These are phyloP conservation scores for Lasiosphaeria hispida DNA, from an alignment of 495 filamentous ascomycete genomes.

Conservation along the genomic window DNA sequence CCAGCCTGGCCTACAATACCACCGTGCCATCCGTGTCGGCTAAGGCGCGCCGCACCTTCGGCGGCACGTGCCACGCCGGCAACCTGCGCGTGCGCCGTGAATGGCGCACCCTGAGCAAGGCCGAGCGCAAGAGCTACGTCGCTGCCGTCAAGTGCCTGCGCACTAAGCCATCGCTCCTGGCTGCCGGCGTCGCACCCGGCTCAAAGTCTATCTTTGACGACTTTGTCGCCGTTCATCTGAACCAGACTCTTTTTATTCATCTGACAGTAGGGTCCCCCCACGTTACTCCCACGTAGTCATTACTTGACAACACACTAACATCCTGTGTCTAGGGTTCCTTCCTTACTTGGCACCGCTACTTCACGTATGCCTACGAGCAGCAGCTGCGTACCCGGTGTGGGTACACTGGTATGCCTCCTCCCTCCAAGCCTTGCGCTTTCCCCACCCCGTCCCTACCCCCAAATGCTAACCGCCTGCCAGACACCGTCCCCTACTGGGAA, in stretches of 20 bases:
- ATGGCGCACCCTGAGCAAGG: constrained; percentile 5
- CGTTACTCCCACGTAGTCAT: neutral
- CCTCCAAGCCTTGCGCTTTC: neutral
- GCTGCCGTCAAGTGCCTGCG: constrained; percentile 65
- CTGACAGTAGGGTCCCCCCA: constrained; percentile 37
- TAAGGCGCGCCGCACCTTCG: constrained; percentile 1
- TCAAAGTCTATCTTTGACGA: constrained; percentile 54
- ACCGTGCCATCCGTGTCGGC: neutral
- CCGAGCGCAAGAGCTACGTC: constrained; percentile 57
- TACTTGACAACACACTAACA: neutral
- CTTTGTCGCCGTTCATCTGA: constrained; percentile 66
- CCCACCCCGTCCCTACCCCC: no score
- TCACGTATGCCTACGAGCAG: constrained; percentile 60
- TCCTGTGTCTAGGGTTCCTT: constrained; percentile 52
- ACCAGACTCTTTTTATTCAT: constrained; percentile 60
- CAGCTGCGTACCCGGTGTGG: constrained; percentile 64
- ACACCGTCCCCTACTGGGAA: constrained; percentile 56
- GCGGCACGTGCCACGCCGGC: neutral
- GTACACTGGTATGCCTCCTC: constrained; percentile 49
- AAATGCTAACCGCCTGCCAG: constrained; percentile 6
- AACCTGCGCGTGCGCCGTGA: constrained; percentile 1
- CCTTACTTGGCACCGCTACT: constrained; percentile 71
- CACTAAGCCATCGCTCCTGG: constrained; percentile 45
- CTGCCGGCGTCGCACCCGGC: constrained; percentile 28
- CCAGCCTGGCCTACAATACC: constrained; percentile 1